Evolutionary conservation across 2,329 filamentous ascomycete species (phyloP), one percentile per base, ranked within the genome.

Genomic region (Penicillium decumbens): DNA sequence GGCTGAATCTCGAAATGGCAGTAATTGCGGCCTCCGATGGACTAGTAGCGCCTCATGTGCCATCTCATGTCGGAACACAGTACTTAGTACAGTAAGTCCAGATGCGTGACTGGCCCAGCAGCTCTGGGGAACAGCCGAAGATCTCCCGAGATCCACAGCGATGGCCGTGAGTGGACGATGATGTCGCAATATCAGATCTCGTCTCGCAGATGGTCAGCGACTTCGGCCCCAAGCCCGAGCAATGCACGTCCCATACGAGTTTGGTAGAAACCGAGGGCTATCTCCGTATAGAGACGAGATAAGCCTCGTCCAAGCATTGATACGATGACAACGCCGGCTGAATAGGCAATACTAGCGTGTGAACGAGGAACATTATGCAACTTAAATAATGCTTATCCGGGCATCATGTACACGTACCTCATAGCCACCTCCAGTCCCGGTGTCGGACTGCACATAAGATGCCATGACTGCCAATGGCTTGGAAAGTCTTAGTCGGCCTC

Each of bases 171-270:
- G 39, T 56, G 53, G 55, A 24, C 28, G 27, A 29, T 10, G 30
- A 45, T 55, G 50, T 51, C 53, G 50, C 50, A 45, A 57, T 53
- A 45, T 51, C 25, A 40, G 5, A 39, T 30, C n/a, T 43, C 15
- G 30, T 12, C 39, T 39, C 24, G 3, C 8, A 10, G 38, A 35
- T 30, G 43, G 28, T 23, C 24, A 38, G 44, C 44, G 37, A 46
- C 13, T 46, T 46, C 44, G 44, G 44, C 35, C 35, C 28, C 28
- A 8, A 29, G 28, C 7, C 25, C 25, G 28, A 29, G 9, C 8
- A 9, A 29, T 10, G 28, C 28, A 29, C 9, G 9, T 29, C 28
- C 27, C 27, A 9, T 12, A 12, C 28, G 10, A 29, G 28, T 29
- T 9, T 12, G 10, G 28, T 13, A 4, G 28, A 4, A 29, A 9